A percentile compares a stretch with the other conserved stretches of the same genome.
phyloP scores from a whole-genome alignment of 768 basidiomycete genomes.

The Lentinula boryana region DNA sequence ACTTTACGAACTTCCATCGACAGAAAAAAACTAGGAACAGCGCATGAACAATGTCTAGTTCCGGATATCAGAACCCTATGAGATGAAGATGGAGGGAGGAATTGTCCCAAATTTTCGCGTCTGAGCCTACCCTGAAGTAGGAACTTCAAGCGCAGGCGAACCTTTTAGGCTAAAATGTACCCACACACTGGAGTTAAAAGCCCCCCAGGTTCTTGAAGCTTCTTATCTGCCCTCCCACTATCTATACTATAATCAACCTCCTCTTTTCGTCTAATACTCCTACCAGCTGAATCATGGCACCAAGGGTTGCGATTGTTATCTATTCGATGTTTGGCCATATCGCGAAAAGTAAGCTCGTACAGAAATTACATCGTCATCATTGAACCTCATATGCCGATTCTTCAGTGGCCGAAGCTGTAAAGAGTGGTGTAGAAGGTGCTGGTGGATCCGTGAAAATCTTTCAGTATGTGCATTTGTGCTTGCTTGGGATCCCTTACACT shows the following conservation, averaged over 20 bases:
- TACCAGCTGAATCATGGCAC: constrained; percentile 18
- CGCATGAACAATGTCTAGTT: too few relatives aligned
- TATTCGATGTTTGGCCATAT: constrained; percentile 76
- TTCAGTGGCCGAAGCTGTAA: constrained; percentile 55
- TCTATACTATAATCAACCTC: constrained; percentile 1
- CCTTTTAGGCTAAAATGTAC: background rate
- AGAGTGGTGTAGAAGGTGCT: constrained; percentile 38
- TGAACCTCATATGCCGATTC: background rate
- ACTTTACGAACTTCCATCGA: too few relatives aligned
- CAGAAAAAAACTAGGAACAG: too few relatives aligned
- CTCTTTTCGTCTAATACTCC: background rate
- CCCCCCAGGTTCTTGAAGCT: background rate
- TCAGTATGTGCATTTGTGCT: constrained; percentile 35
- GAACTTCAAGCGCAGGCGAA: background rate
- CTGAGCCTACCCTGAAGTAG: background rate
- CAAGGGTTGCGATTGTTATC: constrained; percentile 64
- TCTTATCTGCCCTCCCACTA: background rate
- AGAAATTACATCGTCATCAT: background rate
- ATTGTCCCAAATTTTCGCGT: background rate
- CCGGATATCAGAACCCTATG: too few relatives aligned
- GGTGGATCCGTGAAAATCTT: constrained; percentile 48
- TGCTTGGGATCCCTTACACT: background rate
- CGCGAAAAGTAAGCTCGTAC: constrained; percentile 44
- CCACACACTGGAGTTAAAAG: background rate
- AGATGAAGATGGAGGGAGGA: too few relatives aligned